A percentile compares a stretch with the other conserved stretches of the same genome.
These are phyloP conservation scores for Fraxinus cuspidata DNA, from an alignment of 257 asterid genomes.

Conservation along the genomic window DNA sequence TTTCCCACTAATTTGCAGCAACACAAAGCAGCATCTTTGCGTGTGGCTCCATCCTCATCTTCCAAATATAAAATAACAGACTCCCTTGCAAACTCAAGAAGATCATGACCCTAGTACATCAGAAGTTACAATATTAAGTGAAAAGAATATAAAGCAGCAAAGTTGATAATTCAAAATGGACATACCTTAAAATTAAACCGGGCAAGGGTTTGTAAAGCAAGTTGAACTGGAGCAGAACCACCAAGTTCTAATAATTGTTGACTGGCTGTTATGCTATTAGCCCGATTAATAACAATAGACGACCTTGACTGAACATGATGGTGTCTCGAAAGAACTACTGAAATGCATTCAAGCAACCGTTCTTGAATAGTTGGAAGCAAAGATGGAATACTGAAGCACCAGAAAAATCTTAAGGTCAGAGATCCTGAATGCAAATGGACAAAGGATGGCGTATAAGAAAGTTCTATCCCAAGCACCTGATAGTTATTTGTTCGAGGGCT, in stretches of 20 bases:
- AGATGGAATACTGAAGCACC: constrained; percentile 76
- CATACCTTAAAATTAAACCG: constrained; percentile 83
- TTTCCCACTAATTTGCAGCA: constrained; percentile 91
- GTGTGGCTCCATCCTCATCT: constrained; percentile 93
- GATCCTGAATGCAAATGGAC: constrained; percentile 21
- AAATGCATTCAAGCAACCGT: constrained; percentile 88
- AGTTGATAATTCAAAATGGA: constrained; percentile 15
- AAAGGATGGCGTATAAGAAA: constrained; percentile 19
- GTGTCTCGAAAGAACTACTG: constrained; percentile 76
- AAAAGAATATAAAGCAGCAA: constrained; percentile 10
- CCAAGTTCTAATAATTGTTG: constrained; percentile 76
- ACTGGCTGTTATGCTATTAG: constrained; percentile 57
- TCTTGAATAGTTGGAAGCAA: constrained; percentile 86
- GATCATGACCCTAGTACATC: constrained; percentile 84
- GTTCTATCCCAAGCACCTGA: constrained; percentile 54
- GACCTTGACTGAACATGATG: constrained; percentile 73
- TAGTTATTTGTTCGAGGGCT: constrained; percentile 79
- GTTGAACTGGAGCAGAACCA: constrained; percentile 90
- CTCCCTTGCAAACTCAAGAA: constrained; percentile 91
- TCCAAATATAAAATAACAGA: constrained; percentile 87
- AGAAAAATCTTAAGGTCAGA: constrained; percentile 30
- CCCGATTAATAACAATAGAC: constrained; percentile 51
- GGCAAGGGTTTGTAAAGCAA: constrained; percentile 91
- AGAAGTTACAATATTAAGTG: constrained; percentile 19
- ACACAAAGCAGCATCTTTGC: constrained; percentile 98